Conservation (phyloP, 257 asterid species). For the Haberlea rhodopensis region DNA sequence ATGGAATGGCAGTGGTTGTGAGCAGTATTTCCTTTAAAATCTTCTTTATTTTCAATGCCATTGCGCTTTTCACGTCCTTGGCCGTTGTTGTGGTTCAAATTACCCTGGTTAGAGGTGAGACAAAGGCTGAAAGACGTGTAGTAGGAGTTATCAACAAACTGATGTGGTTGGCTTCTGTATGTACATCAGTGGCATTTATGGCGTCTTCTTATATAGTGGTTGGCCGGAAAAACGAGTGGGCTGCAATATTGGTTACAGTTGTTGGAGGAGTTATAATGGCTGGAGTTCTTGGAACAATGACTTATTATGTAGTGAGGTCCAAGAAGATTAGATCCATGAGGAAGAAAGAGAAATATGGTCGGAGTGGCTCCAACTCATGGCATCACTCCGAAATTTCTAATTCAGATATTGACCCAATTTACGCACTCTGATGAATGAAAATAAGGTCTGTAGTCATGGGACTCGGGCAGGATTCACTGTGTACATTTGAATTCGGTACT, state of each 20-base stretch:
- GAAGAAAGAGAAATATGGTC: conserved; percentile 41
- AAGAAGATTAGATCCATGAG: conserved; percentile 49
- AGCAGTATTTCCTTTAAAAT: conserved; percentile 39
- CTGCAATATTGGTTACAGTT: conserved; percentile 38
- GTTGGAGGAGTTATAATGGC: conserved; percentile 54
- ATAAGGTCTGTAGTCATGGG: not conserved
- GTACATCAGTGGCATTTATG: conserved; percentile 58
- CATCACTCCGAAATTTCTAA: conserved; percentile 53
- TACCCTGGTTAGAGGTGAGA: conserved; percentile 50
- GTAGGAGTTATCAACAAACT: conserved; percentile 53
- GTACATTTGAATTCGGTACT: too few relatives aligned
- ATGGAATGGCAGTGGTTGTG: conserved; percentile 48
- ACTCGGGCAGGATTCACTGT: not conserved
- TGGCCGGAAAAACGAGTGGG: conserved; percentile 47
- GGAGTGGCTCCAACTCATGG: conserved; percentile 53
- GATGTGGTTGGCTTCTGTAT: conserved; percentile 65
- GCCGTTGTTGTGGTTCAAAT: conserved; percentile 63
- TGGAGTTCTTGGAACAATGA: conserved; percentile 58
- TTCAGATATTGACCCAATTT: conserved; percentile 52
- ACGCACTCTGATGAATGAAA: conserved; percentile 43
- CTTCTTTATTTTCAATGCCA: conserved; percentile 53
- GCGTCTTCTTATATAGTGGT: conserved; percentile 57
- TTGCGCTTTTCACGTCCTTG: conserved; percentile 55
- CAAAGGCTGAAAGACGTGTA: conserved; percentile 50
- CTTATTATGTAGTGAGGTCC: conserved; percentile 50